phyloP scores from a whole-genome alignment of 768 basidiomycete species.

The Serendipita sp. region DNA sequence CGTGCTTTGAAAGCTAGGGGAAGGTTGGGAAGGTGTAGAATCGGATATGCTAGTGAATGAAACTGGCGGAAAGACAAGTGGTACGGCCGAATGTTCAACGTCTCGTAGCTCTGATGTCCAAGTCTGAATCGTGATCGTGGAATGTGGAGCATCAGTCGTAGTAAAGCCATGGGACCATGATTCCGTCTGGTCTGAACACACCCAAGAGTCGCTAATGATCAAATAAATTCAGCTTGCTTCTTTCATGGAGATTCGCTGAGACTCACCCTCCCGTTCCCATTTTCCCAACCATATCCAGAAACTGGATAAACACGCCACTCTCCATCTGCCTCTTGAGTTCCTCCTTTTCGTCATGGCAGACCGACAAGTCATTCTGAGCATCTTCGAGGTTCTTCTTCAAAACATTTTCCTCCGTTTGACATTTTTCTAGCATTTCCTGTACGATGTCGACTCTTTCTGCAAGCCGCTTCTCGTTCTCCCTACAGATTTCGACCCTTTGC shows the following conservation, averaged over 20 bases:
- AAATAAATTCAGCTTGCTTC: not conserved
- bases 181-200: not conserved
- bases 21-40: not conserved
- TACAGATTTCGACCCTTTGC: not conserved
- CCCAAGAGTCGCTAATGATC: not conserved
- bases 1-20: not conserved
- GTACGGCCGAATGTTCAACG: not conserved
- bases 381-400: not conserved
- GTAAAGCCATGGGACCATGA: not conserved
- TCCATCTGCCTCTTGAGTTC: slow-evolving; percentile 1
- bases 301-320: not conserved
- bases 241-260: not conserved
- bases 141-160: not conserved
- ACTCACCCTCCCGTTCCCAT: slow-evolving; percentile 1
- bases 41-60: not conserved
- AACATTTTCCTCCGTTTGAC: not conserved
- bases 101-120: not conserved
- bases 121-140: not conserved
- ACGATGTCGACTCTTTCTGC: not conserved
- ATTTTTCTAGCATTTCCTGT: not conserved
- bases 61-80: not conserved
- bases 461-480: not conserved
- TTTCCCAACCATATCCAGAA: not conserved
- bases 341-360: not conserved
- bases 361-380: not conserved